phyloP scores from a whole-genome alignment of 2,329 filamentous ascomycete genomes.

The Trichoderma gracile region DNA sequence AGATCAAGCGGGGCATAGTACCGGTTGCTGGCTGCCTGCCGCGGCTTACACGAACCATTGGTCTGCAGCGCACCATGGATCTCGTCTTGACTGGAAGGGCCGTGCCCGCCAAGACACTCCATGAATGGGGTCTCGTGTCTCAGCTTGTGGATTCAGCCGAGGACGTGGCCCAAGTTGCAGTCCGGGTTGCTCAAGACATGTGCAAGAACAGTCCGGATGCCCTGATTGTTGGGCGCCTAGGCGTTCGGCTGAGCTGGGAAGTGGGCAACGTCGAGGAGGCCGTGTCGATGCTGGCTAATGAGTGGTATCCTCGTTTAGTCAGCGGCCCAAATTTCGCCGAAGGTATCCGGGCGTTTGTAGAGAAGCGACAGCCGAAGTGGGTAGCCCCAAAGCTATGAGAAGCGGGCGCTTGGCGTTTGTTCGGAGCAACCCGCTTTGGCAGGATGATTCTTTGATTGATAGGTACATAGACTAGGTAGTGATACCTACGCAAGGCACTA shows the following conservation, averaged over 20 bases:
- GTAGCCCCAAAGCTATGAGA: not conserved
- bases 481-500: no score
- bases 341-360: slow-evolving; percentile 9
- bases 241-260: slow-evolving; percentile 9
- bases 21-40: slow-evolving; percentile 55
- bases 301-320: slow-evolving; percentile 5
- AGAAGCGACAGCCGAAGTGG: slow-evolving; percentile 9
- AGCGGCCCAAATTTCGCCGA: slow-evolving; percentile 2
- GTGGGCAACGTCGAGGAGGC: slow-evolving; percentile 9
- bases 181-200: slow-evolving; percentile 40
- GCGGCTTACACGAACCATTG: slow-evolving; percentile 48
- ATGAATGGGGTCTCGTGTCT: not conserved
- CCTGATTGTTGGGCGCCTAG: slow-evolving; percentile 3
- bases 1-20: slow-evolving; percentile 56
- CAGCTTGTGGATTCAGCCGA: slow-evolving; percentile 33
- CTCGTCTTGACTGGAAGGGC: slow-evolving; percentile 50
- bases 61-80: slow-evolving; percentile 51
- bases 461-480: no score
- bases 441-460: no score
- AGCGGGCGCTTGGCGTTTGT: not conserved
- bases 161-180: slow-evolving; percentile 40
- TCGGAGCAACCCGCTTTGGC: no score
- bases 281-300: not conserved
- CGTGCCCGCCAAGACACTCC: slow-evolving; percentile 45
- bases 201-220: slow-evolving; percentile 32